A percentile compares a stretch with the other conserved stretches of the same genome.
These are phyloP conservation scores for Conticribra weissflogii DNA, from an alignment of 108 stramenopile species.

Conservation along the genomic window DNA sequence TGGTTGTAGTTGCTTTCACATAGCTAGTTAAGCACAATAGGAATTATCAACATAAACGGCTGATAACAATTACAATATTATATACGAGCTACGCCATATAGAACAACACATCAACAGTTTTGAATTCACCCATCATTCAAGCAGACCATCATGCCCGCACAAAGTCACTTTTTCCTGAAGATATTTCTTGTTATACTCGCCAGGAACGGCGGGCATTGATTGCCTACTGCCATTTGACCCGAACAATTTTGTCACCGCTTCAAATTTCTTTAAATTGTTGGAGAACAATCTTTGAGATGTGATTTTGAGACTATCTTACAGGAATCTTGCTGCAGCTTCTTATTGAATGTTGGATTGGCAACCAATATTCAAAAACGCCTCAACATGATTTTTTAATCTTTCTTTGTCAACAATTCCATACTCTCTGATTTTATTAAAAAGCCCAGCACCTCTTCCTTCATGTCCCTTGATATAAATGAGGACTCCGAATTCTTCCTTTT, in stretches of 20 bases:
- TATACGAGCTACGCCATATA: too few relatives aligned
- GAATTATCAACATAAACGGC: too few relatives aligned
- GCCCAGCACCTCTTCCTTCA: slow-evolving; percentile 28
- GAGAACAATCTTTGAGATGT: slow-evolving; percentile 16
- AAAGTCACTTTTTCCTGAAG: slow-evolving; percentile 20
- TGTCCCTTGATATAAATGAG: slow-evolving; percentile 35
- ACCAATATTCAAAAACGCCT: slow-evolving; percentile 14
- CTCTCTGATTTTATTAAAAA: slow-evolving; percentile 24
- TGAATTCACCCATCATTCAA: not conserved
- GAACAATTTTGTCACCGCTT: not conserved
- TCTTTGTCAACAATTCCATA: slow-evolving; percentile 11
- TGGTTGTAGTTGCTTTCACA: too few relatives aligned
- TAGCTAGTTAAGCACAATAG: too few relatives aligned
- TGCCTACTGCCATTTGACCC: slow-evolving; percentile 1
- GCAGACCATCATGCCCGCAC: slow-evolving; percentile 15
- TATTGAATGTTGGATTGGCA: slow-evolving; percentile 26
- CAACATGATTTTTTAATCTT: slow-evolving; percentile 18
- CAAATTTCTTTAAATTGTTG: slow-evolving; percentile 21
- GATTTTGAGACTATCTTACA: slow-evolving; percentile 5
- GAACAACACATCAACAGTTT: too few relatives aligned
- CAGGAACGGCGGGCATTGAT: slow-evolving; percentile 13
- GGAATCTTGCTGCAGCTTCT: slow-evolving; percentile 7
- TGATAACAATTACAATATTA: too few relatives aligned
- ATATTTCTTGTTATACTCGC: slow-evolving; percentile 12
- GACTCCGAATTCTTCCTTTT: not conserved